A percentile compares a stretch with the other conserved stretches of the same genome.
These are phyloP conservation scores for Schwanniomyces etchellsii DNA, from an alignment of 1,139 yeast species.

Conservation along the genomic window DNA sequence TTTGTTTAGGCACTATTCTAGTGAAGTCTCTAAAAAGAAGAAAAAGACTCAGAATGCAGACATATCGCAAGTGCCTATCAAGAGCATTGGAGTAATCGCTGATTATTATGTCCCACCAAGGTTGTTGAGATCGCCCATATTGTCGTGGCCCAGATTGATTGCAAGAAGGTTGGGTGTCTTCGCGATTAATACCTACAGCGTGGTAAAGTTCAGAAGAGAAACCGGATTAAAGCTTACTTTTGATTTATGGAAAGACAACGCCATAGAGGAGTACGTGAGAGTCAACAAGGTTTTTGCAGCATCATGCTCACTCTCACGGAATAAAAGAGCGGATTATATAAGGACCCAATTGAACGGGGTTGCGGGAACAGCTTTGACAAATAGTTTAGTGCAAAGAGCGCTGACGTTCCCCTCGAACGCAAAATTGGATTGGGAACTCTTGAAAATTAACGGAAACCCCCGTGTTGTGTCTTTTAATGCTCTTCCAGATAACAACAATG, in stretches of 20 bases:
- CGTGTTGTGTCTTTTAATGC: conserved; percentile 58
- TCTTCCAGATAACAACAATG: conserved; percentile 63
- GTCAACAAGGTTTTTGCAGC: conserved; percentile 41
- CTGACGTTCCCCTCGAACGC: conserved; percentile 50
- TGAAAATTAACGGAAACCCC: conserved; percentile 66
- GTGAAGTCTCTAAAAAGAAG: conserved; percentile 12
- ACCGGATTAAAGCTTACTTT: conserved; percentile 33
- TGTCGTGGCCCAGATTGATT: conserved; percentile 34
- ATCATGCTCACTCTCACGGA: conserved; percentile 28
- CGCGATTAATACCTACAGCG: conserved; percentile 38
- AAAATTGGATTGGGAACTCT: conserved; percentile 69
- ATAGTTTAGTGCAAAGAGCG: conserved; percentile 24
- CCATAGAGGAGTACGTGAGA: conserved; percentile 36
- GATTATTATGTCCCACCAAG: conserved; percentile 42
- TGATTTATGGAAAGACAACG: conserved; percentile 41
- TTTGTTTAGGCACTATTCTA: conserved; percentile 5
- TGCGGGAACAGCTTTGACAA: conserved; percentile 30
- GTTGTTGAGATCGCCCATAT: conserved; percentile 23
- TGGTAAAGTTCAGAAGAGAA: conserved; percentile 37
- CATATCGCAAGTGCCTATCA: conserved; percentile 35
- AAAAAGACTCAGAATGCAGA: conserved; percentile 18
- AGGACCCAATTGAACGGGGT: conserved; percentile 26
- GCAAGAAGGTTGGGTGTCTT: conserved; percentile 36
- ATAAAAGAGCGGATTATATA: conserved; percentile 24
- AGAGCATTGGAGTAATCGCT: conserved; percentile 37